Base-by-base conservation (phyloP, 116 monocot genomes). In the Trichopus zeylanicus region DNA sequence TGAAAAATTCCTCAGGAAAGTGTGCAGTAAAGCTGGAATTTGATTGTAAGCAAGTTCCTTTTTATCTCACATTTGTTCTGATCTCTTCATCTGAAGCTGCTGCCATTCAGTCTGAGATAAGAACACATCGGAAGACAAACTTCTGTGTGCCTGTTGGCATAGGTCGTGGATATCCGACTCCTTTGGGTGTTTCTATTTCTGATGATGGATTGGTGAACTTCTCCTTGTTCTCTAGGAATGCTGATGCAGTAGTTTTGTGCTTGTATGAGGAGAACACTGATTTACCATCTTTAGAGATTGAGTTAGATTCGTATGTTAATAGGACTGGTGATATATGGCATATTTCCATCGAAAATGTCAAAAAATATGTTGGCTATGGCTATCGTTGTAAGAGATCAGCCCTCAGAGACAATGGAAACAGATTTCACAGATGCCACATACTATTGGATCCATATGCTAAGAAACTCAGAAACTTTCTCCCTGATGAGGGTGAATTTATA, bases 371-470 rank as follows among this genome's bases (percentile, higher is more conserved):
- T 27, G 29, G 59, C 20, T 93, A 93, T 66, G 93, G 88, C 0
- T 88, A 81, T 64, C 73, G 88, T 7, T 93, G 82, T 56, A 71
- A 63, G 34, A 82, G 85, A 18, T 8, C 70, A 31, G 54, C 56
- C 13, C 53, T 34, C 32, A 64, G 66, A 67, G 67, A 81, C 24
- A 55, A 51, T 29, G 78, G 70, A 23, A 61, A 63, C 39, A 75
- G 79, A 61, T 76, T 62, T 63, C 62, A 83, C 47, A 61, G 31
- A 55, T 57, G 30, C 1, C 60, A 69, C 51, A 77, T 88, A 24
- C 72, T 84, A 63, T 42, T 93, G 77, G 93, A 93, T 63, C 93
- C 93, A 27, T 93, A 93, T 69, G 73, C 93, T 27, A 88, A 73
- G 65, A 52, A 57, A 32, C 28, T 93, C 38, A 51, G 57, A 34